Evolutionary conservation across 495 filamentous ascomycete species (phyloP), one percentile per base, ranked within the genome.

Genomic region (Zalerion maritima): DNA sequence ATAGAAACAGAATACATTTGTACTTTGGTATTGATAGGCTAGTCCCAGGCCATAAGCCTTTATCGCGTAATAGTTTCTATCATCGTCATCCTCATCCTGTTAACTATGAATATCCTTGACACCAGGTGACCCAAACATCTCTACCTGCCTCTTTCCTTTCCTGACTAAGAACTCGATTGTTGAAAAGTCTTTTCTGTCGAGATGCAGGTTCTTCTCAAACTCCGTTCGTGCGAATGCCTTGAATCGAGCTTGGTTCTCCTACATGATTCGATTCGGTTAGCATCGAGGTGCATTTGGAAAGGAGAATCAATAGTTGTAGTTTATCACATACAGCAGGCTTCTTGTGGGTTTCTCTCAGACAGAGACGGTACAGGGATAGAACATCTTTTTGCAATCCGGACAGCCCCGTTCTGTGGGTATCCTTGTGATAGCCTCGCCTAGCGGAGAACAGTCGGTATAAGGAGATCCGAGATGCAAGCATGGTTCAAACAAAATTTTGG

Each of bases 311-410:
- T 22, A 12, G 25, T 3, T 9, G 17, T 31, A 9, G 11, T 31
- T 18, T 18, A n/a, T 14, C 29, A 60, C 69, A 43, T 50, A 87
- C 80, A 38, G 54, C 41, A 28, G 89, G 84, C 53, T 97, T 97
- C 41, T 76, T 80, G 30, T 74, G 64, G 30, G 74, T 71, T 42
- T 77, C 81, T 28, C 84, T 66, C 16, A 97, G 61, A 41, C 85
- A 94, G 42, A 72, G 69, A 26, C 85, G 74, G 43, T 96, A 97
- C 6, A 97, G 71, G 20, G 71, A 62, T 22, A 96, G 52, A 5
- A 97, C 86, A 32, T 91, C 80, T 46, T 72, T 75, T 45, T 97
- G 91, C n/a, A 96, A 63, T 20, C 91, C 91, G 6, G 87, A 91
- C 12, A 81, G 64, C 45, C 73, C 68, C 61, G 67, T 69, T 26